phyloP scores from a whole-genome alignment of 306 rosid species.

The Cyamopsis tetragonoloba region DNA sequence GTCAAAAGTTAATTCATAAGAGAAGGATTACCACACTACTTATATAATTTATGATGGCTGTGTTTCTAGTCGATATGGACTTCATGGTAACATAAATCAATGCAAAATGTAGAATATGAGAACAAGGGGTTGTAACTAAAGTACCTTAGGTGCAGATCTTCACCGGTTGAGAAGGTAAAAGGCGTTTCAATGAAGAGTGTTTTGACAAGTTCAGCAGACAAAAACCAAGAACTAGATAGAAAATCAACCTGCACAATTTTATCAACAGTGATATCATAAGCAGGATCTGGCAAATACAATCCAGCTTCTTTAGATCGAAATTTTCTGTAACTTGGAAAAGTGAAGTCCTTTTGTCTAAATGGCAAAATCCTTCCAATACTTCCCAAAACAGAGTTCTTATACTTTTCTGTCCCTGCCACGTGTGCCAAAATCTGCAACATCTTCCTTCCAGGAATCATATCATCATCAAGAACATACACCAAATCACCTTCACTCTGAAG shows the following conservation, averaged over 20 bases:
- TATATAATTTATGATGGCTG: too few relatives aligned
- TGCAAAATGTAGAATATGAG: background rate
- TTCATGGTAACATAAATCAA: too few relatives aligned
- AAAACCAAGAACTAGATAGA: slow-evolving; percentile 95
- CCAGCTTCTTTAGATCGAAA: slow-evolving; percentile 93
- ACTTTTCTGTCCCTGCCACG: slow-evolving; percentile 79
- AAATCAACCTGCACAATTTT: slow-evolving; percentile 96
- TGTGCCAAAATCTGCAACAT: slow-evolving; percentile 92
- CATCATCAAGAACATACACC: slow-evolving; percentile 83
- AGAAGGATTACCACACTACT: too few relatives aligned
- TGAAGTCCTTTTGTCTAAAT: slow-evolving; percentile 85
- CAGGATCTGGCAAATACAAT: slow-evolving; percentile 94
- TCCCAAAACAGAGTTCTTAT: slow-evolving; percentile 77
- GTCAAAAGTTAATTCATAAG: too few relatives aligned
- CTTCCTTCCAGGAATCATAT: slow-evolving; percentile 89
- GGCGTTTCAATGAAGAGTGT: slow-evolving; percentile 84
- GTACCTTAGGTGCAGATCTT: slow-evolving; percentile 98
- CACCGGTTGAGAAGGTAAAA: slow-evolving; percentile 90
- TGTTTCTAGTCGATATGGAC: too few relatives aligned
- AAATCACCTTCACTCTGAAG: slow-evolving; percentile 83
- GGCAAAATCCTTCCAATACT: slow-evolving; percentile 95
- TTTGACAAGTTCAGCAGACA: slow-evolving; percentile 73
- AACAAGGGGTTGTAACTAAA: background rate
- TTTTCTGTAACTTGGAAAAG: slow-evolving; percentile 90
- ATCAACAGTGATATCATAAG: slow-evolving; percentile 79